phyloP scores from a whole-genome alignment of 129 eudicot genomes.

The Pittosporum tobira region DNA sequence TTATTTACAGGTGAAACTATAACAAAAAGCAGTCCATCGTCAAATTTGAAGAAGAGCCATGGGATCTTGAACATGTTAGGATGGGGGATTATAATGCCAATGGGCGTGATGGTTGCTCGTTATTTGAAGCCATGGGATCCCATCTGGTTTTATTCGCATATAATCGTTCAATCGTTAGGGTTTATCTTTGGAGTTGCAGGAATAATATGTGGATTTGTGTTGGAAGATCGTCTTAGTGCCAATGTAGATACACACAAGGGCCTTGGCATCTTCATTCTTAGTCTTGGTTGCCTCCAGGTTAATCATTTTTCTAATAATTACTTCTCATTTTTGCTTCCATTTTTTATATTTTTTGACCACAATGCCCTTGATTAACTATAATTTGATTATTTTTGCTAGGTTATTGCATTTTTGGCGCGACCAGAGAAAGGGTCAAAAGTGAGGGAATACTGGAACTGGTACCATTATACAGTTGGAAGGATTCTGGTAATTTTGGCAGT shows the following conservation, averaged over 20 bases:
- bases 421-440: constrained; percentile 53
- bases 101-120: constrained; percentile 65
- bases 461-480: constrained; percentile 65
- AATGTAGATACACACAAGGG: constrained; percentile 50
- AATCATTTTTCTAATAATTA: background rate
- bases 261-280: constrained; percentile 53
- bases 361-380: no score
- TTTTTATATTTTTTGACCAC: no score
- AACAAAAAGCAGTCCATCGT: constrained; percentile 33
- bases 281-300: constrained; percentile 78
- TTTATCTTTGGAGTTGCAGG: constrained; percentile 62
- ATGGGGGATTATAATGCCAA: constrained; percentile 71
- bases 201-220: constrained; percentile 43
- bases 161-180: constrained; percentile 41
- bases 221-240: constrained; percentile 33
- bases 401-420: constrained; percentile 52
- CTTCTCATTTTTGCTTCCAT: no score
- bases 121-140: constrained; percentile 43
- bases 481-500: constrained; percentile 51
- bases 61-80: constrained; percentile 71
- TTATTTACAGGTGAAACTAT: constrained; percentile 57
- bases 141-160: constrained; percentile 57
- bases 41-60: constrained; percentile 46
- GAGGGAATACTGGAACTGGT: constrained; percentile 86
- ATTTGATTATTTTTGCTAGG: constrained; percentile 22